phyloP scores from a whole-genome alignment of 768 basidiomycete species.

The Exsudoporus frostii region DNA sequence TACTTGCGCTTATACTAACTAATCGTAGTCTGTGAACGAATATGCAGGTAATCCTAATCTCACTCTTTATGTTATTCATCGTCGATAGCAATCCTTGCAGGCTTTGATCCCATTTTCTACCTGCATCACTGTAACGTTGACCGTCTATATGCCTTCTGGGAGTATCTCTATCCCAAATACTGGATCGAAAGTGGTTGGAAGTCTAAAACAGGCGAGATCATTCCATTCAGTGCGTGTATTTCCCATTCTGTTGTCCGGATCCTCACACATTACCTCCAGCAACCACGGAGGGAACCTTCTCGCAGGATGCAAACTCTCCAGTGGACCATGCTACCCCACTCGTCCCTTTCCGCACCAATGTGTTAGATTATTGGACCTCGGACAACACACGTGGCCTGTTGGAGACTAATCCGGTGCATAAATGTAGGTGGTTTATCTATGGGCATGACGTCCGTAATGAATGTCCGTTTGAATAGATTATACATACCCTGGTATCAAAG shows the following conservation, averaged over 20 bases:
- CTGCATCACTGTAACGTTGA: constrained; percentile 20
- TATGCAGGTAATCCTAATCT: constrained; percentile 14
- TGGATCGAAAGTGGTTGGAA: constrained; percentile 17
- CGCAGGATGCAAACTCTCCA: not conserved
- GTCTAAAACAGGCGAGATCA: not conserved
- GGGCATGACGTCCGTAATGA: not conserved
- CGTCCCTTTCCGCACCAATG: constrained; percentile 11
- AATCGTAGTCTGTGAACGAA: constrained; percentile 9
- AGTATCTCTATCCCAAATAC: constrained; percentile 19
- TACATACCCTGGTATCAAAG: constrained; percentile 18
- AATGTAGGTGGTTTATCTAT: constrained; percentile 3
- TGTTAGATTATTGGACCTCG: constrained; percentile 13
- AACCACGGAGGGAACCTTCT: not conserved
- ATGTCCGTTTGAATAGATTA: constrained; percentile 9
- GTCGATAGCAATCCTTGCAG: not conserved
- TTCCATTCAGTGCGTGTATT: constrained; percentile 9
- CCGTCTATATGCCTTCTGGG: constrained; percentile 20
- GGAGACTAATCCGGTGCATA: not conserved
- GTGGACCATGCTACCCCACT: not conserved
- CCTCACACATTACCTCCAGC: not conserved
- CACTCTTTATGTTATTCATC: not conserved
- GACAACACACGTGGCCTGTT: constrained; percentile 7
- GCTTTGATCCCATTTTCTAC: constrained; percentile 19
- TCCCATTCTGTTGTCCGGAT: not conserved
- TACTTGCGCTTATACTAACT: not conserved